Evolutionary conservation across 805 yeast species (phyloP).

Genomic region (Starmerella lactis-condensi): DNA sequence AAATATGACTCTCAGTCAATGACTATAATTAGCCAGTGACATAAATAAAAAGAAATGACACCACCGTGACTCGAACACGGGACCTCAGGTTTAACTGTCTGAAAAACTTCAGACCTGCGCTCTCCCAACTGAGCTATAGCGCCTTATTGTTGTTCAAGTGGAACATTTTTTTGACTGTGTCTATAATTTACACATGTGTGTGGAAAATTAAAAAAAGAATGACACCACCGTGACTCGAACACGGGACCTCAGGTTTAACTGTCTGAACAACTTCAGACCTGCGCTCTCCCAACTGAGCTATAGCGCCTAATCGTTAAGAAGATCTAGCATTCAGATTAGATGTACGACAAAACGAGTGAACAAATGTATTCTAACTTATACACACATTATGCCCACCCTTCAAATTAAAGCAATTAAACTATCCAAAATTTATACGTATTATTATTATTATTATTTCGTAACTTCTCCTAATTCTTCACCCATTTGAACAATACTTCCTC

Average conservation of each 20-base stretch:
- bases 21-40: too few relatives aligned
- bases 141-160: too few relatives aligned
- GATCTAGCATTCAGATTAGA: neutral
- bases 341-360: neutral
- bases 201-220: neutral
- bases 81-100: conserved; percentile 47
- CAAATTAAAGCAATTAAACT: neutral
- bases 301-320: conserved; percentile 1
- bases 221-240: conserved; percentile 9
- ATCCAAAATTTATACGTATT: too few relatives aligned
- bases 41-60: conserved; percentile 23
- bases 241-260: conserved; percentile 8
- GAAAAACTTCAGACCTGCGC: conserved; percentile 31
- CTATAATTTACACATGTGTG: too few relatives aligned
- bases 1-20: too few relatives aligned
- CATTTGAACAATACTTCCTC: conserved; percentile 66
- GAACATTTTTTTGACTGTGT: too few relatives aligned
- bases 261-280: conserved; percentile 8
- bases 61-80: conserved; percentile 70
- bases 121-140: conserved; percentile 33
- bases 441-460: neutral
- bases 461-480: conserved; percentile 55
- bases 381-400: neutral
- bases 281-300: conserved; percentile 10
- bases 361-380: conserved; percentile 1